Base-by-base conservation (phyloP, 1,284 basidiomycete species). In the Malassezia furfur region DNA sequence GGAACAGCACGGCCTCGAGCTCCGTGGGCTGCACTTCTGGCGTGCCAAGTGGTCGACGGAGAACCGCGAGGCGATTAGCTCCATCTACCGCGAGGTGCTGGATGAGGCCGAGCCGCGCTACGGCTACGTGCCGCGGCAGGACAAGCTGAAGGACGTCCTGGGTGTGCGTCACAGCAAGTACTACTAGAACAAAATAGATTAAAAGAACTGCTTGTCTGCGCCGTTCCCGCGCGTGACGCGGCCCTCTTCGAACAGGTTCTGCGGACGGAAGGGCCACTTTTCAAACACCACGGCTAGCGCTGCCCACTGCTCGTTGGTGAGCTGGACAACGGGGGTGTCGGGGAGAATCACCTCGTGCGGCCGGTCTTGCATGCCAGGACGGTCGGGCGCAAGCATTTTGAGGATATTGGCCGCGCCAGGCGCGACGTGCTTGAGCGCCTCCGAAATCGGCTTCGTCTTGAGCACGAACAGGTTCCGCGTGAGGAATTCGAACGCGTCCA, bases 1-100 rank as follows among this genome's bases (percentile, higher is more conserved):
- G 43, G 74, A 75, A 36, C 63, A 78, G 54, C 80, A 84, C 76
- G 78, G 77, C 9, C 76, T 90, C 47, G 78, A 80, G 61, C 78
- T 74, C 10, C 59, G 50, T 11, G 89, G 85, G 5, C 82, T 81
- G 19, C 85, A 87, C 73, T 89, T 91, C 83, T 91, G 84, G 82
- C 79, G 89, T 63, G 82, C 83, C 63, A 79, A 84, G 37, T 91
- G 88, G 86, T 47, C 53, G 12, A 39, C 57, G 6, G 50, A 53
- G 3, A 50, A 38, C n/a, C 80, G 84, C 58, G 76, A 80, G 62
- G 77, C 78, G 6, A 84, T 90, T 19, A 81, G 81, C 5, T 76
- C 71, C 54, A 83, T 91, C 54, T 87, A 89, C 76, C 68, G 70
- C 53, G 80, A 84, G 54, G 76, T 84, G 39, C 77, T 89, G 49